Percentiles rank a stretch among this genome's conserved stretches.
phyloP scores from a whole-genome alignment of 306 rosid species.

The Sicyos edulis region DNA sequence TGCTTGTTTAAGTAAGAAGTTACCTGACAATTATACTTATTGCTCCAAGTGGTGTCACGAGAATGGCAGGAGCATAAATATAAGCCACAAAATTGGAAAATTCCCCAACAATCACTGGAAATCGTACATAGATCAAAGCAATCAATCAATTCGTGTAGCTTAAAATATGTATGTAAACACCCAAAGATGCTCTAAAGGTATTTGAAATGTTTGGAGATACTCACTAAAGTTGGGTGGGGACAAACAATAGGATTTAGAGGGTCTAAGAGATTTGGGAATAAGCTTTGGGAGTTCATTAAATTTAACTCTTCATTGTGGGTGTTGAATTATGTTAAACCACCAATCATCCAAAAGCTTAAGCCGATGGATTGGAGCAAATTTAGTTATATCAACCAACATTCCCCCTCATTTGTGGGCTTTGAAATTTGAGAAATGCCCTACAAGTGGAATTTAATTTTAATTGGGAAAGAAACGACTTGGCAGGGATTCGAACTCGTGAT shows the following conservation, averaged over 20 bases:
- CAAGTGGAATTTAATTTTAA: no score
- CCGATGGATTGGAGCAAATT: no score
- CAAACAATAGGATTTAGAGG: neutral
- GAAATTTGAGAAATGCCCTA: no score
- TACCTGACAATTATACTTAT: constrained; percentile 91
- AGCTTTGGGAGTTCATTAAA: neutral
- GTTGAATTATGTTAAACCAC: no score
- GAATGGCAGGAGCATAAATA: constrained; percentile 75
- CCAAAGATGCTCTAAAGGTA: neutral
- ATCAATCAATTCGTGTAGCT: constrained; percentile 20
- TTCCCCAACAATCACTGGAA: constrained; percentile 80
- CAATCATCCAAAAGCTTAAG: no score
- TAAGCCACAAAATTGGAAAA: constrained; percentile 82
- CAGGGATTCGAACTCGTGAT: no score
- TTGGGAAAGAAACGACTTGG: no score
- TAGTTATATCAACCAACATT: no score
- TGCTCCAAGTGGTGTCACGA: constrained; percentile 89
- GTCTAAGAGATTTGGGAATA: neutral
- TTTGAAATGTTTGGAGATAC: neutral
- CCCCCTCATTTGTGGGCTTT: no score
- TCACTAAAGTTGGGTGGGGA: neutral
- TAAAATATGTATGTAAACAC: neutral
- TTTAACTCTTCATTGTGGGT: neutral
- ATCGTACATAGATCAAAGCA: neutral
- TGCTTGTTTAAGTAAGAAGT: neutral